phyloP scores from a whole-genome alignment of 73 alveolate genomes.

The Blepharisma stoltei region DNA sequence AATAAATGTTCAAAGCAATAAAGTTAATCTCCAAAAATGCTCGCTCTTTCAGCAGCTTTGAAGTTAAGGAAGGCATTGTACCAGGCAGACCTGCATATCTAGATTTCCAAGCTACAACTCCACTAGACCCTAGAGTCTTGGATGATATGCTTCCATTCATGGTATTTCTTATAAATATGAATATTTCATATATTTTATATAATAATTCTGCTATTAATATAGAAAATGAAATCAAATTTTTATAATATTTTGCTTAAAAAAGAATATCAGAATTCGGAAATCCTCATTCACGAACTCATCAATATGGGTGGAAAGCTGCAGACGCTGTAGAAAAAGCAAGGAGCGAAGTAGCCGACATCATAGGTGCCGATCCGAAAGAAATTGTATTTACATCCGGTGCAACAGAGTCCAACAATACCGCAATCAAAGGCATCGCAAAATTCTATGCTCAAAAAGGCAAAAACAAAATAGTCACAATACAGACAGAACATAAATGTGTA shows the following conservation, averaged over 20 bases:
- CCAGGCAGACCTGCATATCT: conserved; percentile 53
- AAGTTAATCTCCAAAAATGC: too few relatives aligned
- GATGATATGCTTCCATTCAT: conserved; percentile 83
- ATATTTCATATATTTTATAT: too few relatives aligned
- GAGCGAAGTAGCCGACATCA: conserved; percentile 74
- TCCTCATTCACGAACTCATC: conserved; percentile 84
- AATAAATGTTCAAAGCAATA: too few relatives aligned
- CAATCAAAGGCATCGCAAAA: conserved; percentile 88
- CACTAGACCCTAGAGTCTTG: conserved; percentile 80
- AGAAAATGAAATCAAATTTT: too few relatives aligned
- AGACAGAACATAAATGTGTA: conserved; percentile 98
- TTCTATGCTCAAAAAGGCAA: conserved; percentile 61
- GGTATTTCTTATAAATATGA: too few relatives aligned
- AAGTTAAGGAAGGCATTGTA: background rate
- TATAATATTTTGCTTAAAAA: too few relatives aligned
- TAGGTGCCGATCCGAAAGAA: conserved; percentile 90
- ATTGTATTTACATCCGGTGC: conserved; percentile 99
- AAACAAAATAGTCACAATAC: conserved; percentile 88
- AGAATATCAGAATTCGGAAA: conserved; percentile 74
- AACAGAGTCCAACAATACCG: conserved; percentile 98
- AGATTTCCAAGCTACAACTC: conserved; percentile 85
- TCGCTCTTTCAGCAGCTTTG: background rate
- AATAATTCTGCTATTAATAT: too few relatives aligned
- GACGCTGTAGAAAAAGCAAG: conserved; percentile 81
- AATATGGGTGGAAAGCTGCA: conserved; percentile 76